These are phyloP conservation scores for Nakazawaea populi DNA, from an alignment of 805 yeast genomes.

Conservation along the genomic window DNA sequence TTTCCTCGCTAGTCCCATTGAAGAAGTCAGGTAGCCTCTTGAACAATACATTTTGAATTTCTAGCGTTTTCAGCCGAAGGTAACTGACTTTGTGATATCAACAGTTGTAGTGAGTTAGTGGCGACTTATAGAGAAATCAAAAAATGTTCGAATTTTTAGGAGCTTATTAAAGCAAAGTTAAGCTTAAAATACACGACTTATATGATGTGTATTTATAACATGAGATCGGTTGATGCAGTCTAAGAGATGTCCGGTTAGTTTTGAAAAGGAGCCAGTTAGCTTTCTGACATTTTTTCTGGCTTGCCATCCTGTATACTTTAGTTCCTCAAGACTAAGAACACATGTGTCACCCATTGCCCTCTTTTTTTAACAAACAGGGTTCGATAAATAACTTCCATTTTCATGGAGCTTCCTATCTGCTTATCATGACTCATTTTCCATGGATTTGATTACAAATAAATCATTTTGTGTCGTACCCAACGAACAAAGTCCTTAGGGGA, in stretches of 20 bases:
- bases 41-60: slow-evolving; percentile 4
- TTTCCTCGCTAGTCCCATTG: neutral
- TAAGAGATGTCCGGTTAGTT: neutral
- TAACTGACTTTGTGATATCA: neutral
- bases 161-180: neutral
- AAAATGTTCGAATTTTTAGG: neutral
- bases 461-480: too few relatives aligned
- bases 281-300: too few relatives aligned
- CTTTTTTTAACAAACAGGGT: too few relatives aligned
- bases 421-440: too few relatives aligned
- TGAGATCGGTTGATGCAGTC: neutral
- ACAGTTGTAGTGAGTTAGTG: neutral
- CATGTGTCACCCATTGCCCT: too few relatives aligned
- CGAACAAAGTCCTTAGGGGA: too few relatives aligned
- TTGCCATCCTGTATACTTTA: too few relatives aligned
- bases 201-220: too few relatives aligned
- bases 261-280: neutral
- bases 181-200: neutral
- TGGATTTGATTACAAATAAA: too few relatives aligned
- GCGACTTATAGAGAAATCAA: neutral
- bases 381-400: too few relatives aligned
- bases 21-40: slow-evolving; percentile 6
- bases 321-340: too few relatives aligned
- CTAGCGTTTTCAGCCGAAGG: neutral
- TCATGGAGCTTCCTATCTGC: too few relatives aligned